A percentile compares a stretch with the other conserved stretches of the same genome.
These are phyloP conservation scores for Pseudogymnoascus sp. DNA, from an alignment of 2,329 filamentous ascomycete genomes.

Conservation along the genomic window DNA sequence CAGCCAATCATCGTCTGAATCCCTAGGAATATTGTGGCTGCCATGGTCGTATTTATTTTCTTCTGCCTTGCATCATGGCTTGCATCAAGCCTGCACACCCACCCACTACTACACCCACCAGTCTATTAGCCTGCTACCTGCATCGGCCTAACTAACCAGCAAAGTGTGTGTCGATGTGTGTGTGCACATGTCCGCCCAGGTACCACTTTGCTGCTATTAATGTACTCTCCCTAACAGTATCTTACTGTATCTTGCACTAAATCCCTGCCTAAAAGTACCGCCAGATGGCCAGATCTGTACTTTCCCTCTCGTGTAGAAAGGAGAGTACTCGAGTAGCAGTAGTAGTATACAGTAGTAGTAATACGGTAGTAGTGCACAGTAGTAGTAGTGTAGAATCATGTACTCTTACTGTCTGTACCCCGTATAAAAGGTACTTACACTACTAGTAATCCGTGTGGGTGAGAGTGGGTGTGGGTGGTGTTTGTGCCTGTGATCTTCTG, in stretches of 20 bases:
- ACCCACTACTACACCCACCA: too few species aligned
- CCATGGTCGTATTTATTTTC: background rate
- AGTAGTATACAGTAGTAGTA: background rate
- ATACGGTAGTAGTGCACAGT: background rate
- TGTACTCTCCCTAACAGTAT: background rate
- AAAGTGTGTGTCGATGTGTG: background rate
- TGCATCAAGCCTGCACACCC: background rate
- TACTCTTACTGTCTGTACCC: background rate
- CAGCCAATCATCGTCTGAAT: background rate
- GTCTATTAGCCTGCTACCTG: too few species aligned
- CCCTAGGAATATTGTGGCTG: background rate
- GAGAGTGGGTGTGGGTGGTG: background rate
- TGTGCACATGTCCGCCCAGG: background rate
- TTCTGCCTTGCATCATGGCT: background rate
- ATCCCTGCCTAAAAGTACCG: background rate
- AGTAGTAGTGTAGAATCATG: background rate
- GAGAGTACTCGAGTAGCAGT: background rate
- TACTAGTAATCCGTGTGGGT: background rate
- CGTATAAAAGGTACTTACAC: background rate
- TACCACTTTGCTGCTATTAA: background rate
- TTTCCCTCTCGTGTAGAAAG: background rate
- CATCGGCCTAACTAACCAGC: background rate
- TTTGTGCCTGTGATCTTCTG: constrained; percentile 6
- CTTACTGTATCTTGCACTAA: background rate
- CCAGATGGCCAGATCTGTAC: background rate